Conservation (phyloP, 2,329 filamentous ascomycete species). For the Madurella fahalii region DNA sequence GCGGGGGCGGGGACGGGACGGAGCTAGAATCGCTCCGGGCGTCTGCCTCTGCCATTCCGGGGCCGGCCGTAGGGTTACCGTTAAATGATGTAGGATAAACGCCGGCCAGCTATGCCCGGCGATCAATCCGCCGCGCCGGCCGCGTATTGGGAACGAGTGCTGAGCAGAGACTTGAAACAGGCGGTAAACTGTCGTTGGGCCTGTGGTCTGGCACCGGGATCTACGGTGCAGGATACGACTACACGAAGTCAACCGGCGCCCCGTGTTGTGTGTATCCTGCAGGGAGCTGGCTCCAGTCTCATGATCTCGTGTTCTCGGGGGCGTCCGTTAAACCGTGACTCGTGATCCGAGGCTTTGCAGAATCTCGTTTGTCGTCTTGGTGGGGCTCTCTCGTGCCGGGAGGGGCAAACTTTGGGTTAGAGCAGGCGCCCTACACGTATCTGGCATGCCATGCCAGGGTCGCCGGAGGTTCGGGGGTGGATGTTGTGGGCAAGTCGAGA, state of each 20-base stretch:
- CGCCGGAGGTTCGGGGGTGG: background rate
- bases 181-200: background rate
- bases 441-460: background rate
- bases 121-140: background rate
- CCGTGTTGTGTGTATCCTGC: conserved; percentile 12
- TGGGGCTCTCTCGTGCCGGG: conserved; percentile 9
- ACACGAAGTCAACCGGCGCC: conserved; percentile 16
- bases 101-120: background rate
- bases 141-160: background rate
- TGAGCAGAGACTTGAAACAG: background rate
- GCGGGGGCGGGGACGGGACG: conserved; percentile 35
- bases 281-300: conserved; percentile 14
- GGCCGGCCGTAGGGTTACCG: too few relatives aligned
- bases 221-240: background rate
- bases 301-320: conserved; percentile 20
- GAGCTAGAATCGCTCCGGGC: conserved; percentile 22
- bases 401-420: conserved; percentile 16
- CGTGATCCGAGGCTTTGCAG: background rate
- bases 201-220: background rate
- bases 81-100: too few relatives aligned
- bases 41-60: conserved; percentile 17
- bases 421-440: background rate
- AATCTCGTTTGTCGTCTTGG: conserved; percentile 5
- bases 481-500: too few relatives aligned
- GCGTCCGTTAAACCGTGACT: background rate